phyloP scores from a whole-genome alignment of 2,329 filamentous ascomycete species.

The Xylariaceae sp. region DNA sequence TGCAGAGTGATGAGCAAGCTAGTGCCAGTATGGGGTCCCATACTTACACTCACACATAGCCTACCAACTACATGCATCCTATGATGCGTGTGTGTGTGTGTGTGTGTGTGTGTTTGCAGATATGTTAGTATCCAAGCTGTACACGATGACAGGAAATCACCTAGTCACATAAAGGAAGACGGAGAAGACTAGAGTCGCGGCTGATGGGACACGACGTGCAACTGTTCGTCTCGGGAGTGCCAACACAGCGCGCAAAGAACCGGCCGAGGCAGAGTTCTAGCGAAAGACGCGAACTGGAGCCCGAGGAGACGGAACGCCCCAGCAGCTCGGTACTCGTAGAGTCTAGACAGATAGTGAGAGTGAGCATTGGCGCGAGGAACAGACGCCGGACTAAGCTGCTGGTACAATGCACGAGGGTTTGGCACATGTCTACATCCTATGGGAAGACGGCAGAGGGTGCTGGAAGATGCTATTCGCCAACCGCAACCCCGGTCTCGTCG shows the following conservation, averaged over 20 bases:
- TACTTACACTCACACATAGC: not conserved
- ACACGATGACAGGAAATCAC: not conserved
- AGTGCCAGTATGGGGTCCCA: not conserved
- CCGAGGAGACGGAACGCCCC: constrained; percentile 1
- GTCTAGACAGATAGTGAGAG: not conserved
- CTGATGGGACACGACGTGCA: not conserved
- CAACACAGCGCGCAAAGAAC: not conserved
- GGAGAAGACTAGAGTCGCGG: not conserved
- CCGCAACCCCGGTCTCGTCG: constrained; percentile 22
- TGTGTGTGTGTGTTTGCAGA: no score
- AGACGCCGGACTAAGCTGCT: constrained; percentile 42
- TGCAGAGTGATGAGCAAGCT: constrained; percentile 25
- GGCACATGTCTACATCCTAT: constrained; percentile 41
- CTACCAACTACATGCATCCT: not conserved
- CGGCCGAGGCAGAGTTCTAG: constrained; percentile 1
- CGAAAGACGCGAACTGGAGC: not conserved
- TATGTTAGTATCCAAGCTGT: no score
- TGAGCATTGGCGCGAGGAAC: constrained; percentile 24
- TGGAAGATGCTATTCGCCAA: constrained; percentile 35
- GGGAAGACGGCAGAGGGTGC: constrained; percentile 31
- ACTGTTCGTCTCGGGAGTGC: not conserved
- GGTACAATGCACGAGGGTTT: constrained; percentile 36
- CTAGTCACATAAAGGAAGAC: constrained; percentile 15
- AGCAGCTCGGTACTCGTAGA: not conserved
- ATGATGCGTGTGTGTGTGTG: not conserved